Evolutionary conservation across 2,329 filamentous ascomycete species (phyloP), one percentile per base, ranked within the genome.

Genomic region (Aspergillus sp.): DNA sequence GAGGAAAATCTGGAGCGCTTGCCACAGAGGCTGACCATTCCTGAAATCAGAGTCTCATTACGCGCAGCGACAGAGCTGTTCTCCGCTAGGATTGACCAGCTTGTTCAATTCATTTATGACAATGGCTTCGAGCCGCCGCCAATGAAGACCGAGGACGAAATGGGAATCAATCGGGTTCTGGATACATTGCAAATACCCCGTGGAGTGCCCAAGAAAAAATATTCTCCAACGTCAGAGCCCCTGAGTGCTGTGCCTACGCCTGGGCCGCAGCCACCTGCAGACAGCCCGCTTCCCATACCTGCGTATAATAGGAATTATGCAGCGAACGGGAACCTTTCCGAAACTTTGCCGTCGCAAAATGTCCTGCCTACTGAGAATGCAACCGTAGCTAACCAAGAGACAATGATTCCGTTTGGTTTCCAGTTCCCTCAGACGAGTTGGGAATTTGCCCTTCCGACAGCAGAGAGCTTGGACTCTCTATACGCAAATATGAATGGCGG

Each of bases 91-190:
- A 73, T 76, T 47, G 73, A 75, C 54, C 73, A 76, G 56, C 63
- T 75, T 17, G 69, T 64, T 56, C 71, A 75, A 22, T 79, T 77
- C 30, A 78, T 79, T n/a, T 60, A 70, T 45, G 73, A 77, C 17
- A 67, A 76, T 61, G 74, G 74, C 3, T 64, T 78, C 3, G 66
- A 74, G 30, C 71, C 73, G 2, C 76, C 76, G 1, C 60, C 63
- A 0, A 78, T 78, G 76, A 66, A 72, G 5, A 65, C 68, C 5
- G 73, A 74, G 27, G 73, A 75, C 56, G 73, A 75, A 51, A 62
- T 62, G 20, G 72, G 68, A 1, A 73, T 75, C 62, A 74, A 72
- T n/a, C 65, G 71, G 54, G 72, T 75, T 6, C 56, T 75, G 33
- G 73, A 75, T 33, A 75, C 72, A 7, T 66, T 75, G 17, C 56